Evolutionary conservation across 306 rosid species (phyloP), one percentile per base, ranked within the genome.

Genomic region (Sophora flavescens): DNA sequence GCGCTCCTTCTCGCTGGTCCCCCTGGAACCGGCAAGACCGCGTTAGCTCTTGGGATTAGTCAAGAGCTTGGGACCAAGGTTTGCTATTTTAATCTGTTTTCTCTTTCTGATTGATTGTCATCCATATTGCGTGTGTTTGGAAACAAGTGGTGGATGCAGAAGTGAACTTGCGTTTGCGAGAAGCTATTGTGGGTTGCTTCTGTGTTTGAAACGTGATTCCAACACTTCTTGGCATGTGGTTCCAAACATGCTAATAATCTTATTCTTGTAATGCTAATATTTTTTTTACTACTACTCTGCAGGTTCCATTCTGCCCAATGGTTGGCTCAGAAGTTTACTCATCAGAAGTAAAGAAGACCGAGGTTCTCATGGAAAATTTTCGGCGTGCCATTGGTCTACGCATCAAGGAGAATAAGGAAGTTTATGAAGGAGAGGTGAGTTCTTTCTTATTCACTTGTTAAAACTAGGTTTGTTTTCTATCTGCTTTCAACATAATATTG

Each of bases 61-160:
- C 98, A 95, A 79, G 98, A 95, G 82, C 98, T 95, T 64, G 98
- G 98, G 74, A 95, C 96, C 86, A 95, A 95, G 97, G 98, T 90
- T 32, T 22, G 28, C 1, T 67, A 15, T 64, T 64, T 67, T 15
- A 44, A 3, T 73, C 42, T 16, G 11, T 22, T 36, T 69, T 61
- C 0, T 48, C 4, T 38, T 10, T 10, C 8, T 61, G 44, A 57
- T 32, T 60, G 41, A n/a, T 26, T 14, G 26, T 48, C 44, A 48
- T 10, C 42, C 38, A 65, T 38, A 13, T 22, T 0, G 22, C 22
- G 22, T 22, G 22, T 22, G 22, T 22, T 22, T 22, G 22, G 22
- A 22, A 22, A 22, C 1, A 1, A 22, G 22, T 22, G n/a, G n/a
- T n/a, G 22, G 22, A 22, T 22, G 1, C 22, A 22, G 22, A 22